Evolutionary conservation across 768 basidiomycete species (phyloP), one percentile per base, ranked within the genome.

Genomic region (Lactarius sanguifluus): DNA sequence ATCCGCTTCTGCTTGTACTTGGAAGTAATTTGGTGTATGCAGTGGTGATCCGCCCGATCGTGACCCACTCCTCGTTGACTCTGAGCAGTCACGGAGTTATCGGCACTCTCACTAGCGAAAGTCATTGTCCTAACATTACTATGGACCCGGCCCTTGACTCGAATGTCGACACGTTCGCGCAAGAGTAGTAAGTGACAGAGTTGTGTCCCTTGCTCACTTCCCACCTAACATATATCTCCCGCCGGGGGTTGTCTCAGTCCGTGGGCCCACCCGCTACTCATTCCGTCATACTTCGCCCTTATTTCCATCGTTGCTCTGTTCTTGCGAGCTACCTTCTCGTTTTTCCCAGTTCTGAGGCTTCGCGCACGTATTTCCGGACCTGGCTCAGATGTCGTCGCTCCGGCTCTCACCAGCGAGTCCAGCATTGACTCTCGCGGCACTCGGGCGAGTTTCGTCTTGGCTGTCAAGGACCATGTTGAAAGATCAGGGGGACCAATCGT

Each of bases 401-500:
- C 28, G 1, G 4, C 38, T 23, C 40, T 5, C 40, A 15, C 40
- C 40, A 30, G 28, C 32, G 58, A 57, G 18, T 38, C 41, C 36
- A 62, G 38, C 23, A 16, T 25, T 18, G 16, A 15, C 16, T 18
- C 5, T 10, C 41, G 50, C 40, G 25, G 15, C 30, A 57, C 41
- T 7, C 43, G 66, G 64, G 45, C 62, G 18, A 25, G 59, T 54
- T 8, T 66, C 10, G 43, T 65, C 70, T 66, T 57, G 2, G 65
- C 57, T 34, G 61, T 69, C n/a, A 66, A 50, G 38, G 61, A 61
- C 38, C 83, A 84, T 69, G 72, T 85, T 30, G 59, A 71, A 15
- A 69, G 73, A 16, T 79, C 82, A 61, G 83, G 85, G 5, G 86
- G 86, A 10, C 66, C 72, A 3, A 73, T 74, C 18, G 81, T 84